Evolutionary conservation across 257 asterid genomes (phyloP), one percentile per base, ranked within the genome.

Genomic region (Schizonepeta tenuifolia): DNA sequence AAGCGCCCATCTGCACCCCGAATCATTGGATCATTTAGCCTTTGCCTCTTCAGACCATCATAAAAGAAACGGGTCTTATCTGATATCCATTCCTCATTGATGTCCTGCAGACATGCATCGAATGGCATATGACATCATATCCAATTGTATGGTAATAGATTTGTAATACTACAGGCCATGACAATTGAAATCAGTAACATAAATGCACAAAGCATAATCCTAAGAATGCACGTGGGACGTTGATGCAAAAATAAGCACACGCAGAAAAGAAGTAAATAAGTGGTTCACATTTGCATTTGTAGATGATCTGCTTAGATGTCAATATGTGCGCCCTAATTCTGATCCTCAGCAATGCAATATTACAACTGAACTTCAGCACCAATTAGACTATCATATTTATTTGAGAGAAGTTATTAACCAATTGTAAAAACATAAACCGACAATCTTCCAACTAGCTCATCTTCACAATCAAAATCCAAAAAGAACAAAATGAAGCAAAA

Each of bases 1-100:
- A 95, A 95, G 41, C 97, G 97, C 41, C 99, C 99, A 86, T 95
- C 99, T 59, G 88, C 85, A 70, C 97, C 91, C 7, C 99, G 93
- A 75, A 95, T 82, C 99, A 95, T 95, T 60, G 99, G 98, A 75
- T 95, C 99, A 77, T 90, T 95, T 66, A 95, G 80, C 86, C 99
- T 88, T 77, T 95, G 99, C 83, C 98, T 90, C 95, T 95, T 95
- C 76, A 95, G 83, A 74, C 98, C 99, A 81, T 95, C 99, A 69
- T 95, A 95, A 83, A 77, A 92, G 88, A 95, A 95, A 65, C 99
- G 97, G 20, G 98, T 95, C 83, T 92, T 95, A 75, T 95, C 99
- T 62, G 99, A 95, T 80, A 95, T 95, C 99, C 99, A 95, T 80
- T 95, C 99, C 77, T 95, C 99, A 67, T 95, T 95, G 78, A 95